Evolutionary conservation across 1,284 basidiomycete genomes (phyloP).

Genomic region (Mycena sp.): DNA sequence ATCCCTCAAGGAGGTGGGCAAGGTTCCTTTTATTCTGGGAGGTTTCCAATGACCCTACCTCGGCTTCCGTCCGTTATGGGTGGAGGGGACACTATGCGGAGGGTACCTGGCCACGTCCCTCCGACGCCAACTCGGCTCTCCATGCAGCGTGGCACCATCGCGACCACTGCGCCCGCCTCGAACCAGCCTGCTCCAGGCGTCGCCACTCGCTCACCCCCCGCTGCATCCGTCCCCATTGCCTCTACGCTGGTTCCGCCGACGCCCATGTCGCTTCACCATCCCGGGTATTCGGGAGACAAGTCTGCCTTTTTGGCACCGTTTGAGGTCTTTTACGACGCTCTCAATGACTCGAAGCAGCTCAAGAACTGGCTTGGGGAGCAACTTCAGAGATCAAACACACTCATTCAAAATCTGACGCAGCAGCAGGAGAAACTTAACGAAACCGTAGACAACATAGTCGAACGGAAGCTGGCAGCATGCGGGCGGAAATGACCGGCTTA

Average conservation of each 20-base stretch:
- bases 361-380: conserved; percentile 79
- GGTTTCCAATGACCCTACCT: conserved; percentile 70
- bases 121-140: conserved; percentile 76
- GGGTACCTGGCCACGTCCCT: conserved; percentile 65
- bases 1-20: conserved; percentile 61
- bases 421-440: conserved; percentile 69
- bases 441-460: conserved; percentile 64
- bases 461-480: conserved; percentile 62
- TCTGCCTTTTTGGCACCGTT: conserved; percentile 80
- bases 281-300: conserved; percentile 69
- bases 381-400: conserved; percentile 64
- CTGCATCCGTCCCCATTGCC: conserved; percentile 71
- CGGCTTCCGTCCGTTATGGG: conserved; percentile 66
- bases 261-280: conserved; percentile 62
- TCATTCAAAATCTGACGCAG: conserved; percentile 59
- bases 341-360: conserved; percentile 78
- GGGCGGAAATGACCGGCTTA: conserved; percentile 64
- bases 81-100: conserved; percentile 48
- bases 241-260: conserved; percentile 71
- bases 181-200: conserved; percentile 26
- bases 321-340: conserved; percentile 79
- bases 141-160: conserved; percentile 50
- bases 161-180: conserved; percentile 35
- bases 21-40: conserved; percentile 44
- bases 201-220: conserved; percentile 37